Conservation (phyloP, 1,284 basidiomycete genomes). For the Boletus austroedulis region DNA sequence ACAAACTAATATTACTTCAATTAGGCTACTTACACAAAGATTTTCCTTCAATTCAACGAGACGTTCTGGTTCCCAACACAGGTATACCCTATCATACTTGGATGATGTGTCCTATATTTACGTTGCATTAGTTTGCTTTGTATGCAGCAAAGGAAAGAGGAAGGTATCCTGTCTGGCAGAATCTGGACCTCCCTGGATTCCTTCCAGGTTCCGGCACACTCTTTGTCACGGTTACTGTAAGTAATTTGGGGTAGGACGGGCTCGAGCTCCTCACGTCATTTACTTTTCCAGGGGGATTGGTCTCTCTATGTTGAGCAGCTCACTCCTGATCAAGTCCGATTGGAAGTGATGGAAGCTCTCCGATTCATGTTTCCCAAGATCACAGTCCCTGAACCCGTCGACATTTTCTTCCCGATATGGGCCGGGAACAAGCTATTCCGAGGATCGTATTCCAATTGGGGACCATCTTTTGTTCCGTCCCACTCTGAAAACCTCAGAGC, state of each 20-base stretch:
- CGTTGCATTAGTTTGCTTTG: neutral
- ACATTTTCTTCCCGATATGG: conserved; percentile 61
- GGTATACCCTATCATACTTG: neutral
- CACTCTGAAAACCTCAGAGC: conserved; percentile 56
- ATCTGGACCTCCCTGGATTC: neutral
- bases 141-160: conserved; percentile 5
- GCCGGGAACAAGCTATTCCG: conserved; percentile 54
- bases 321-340: conserved; percentile 46
- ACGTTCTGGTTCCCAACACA: conserved; percentile 8
- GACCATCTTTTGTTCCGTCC: conserved; percentile 48
- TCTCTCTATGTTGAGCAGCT: conserved; percentile 56
- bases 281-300: conserved; percentile 52
- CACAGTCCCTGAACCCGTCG: conserved; percentile 50
- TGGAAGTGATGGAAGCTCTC: conserved; percentile 53
- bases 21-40: conserved; percentile 8
- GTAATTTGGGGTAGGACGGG: neutral
- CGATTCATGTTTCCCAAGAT: conserved; percentile 53
- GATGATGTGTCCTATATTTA: neutral
- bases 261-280: neutral
- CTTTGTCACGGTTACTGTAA: conserved; percentile 9
- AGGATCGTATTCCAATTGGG: conserved; percentile 70
- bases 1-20: neutral
- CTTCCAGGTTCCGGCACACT: conserved; percentile 3
- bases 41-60: conserved; percentile 11
- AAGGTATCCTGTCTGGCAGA: conserved; percentile 5